Evolutionary conservation across 2,329 filamentous ascomycete species (phyloP), one percentile per base, ranked within the genome.

Genomic region (Leptographium wingfieldii): DNA sequence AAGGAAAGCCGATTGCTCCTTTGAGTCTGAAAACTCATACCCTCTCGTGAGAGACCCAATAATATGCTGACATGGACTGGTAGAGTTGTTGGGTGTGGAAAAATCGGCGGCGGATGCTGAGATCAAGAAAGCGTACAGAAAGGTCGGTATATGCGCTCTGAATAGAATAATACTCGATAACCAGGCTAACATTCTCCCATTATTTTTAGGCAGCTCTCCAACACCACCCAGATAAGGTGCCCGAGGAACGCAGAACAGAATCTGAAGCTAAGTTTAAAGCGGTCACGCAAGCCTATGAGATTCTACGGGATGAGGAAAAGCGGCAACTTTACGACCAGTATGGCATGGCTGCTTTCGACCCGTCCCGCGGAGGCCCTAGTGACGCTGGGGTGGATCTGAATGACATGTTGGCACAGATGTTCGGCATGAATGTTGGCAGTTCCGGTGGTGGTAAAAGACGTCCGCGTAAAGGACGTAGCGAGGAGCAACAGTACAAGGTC

Each of bases 71-170:
- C 57, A 12, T 16, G 5, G 5, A 16, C 3, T 3, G 14, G 12
- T 69, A 95, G 92, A 86, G 76, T 79, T 96, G 67, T 84, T 97
- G 63, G 87, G 84, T 62, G 81, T 97, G 67, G 77, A 85, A 58
- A 87, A 80, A 71, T 76, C 76, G 63, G 88, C 92, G 58, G 85
- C 79, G 63, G 86, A 87, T 68, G 83, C 87, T 60, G 88, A 96
- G 68, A 88, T 97, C 74, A 95, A 94, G 73, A 96, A 96, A 75
- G 92, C 92, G 63, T 96, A 96, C 76, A 88, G 92, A 76, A 96
- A 95, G 82, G 92, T 92, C 67, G 67, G 75, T 63, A 59, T 2
- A 22, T 3, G n/a, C 4, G 10, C 5, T 31, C 10, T 33, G 5
- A 27, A 5, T n/a, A 35, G 22, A 3, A 29, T 22, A 3, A 29